These are phyloP conservation scores for Eragrostis tef DNA, from an alignment of 202 grass and related monocot genomes.

Conservation along the genomic window DNA sequence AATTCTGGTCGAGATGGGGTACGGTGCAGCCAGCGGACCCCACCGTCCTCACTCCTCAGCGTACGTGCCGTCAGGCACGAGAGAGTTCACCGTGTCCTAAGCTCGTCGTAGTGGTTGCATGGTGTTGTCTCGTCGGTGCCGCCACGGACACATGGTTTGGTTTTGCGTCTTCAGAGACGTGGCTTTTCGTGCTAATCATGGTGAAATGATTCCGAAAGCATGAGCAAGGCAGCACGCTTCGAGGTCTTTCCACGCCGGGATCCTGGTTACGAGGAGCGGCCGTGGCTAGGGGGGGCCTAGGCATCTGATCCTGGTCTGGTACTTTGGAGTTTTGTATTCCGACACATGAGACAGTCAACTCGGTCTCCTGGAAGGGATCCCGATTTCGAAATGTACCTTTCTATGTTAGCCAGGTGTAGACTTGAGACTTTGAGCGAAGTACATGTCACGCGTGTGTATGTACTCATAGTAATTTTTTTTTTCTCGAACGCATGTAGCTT, in stretches of 20 bases:
- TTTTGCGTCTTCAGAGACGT: neutral
- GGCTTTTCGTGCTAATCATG: conserved; percentile 38
- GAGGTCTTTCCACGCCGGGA: neutral
- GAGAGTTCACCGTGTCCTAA: neutral
- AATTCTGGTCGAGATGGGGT: neutral
- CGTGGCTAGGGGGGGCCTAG: neutral
- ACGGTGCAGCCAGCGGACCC: too few relatives aligned
- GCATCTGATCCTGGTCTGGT: neutral
- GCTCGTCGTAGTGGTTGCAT: neutral
- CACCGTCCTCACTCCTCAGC: too few relatives aligned
- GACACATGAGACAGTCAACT: conserved; percentile 36
- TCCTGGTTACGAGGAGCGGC: conserved; percentile 29
- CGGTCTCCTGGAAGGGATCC: conserved; percentile 38
- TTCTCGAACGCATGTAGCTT: too few relatives aligned
- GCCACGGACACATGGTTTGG: neutral
- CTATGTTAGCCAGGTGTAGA: neutral
- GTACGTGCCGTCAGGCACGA: neutral
- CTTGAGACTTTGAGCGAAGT: neutral
- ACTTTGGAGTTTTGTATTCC: neutral
- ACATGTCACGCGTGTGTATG: too few relatives aligned
- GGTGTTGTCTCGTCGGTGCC: neutral
- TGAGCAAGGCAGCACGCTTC: neutral
- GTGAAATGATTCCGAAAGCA: conserved; percentile 21
- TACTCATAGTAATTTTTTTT: too few relatives aligned
- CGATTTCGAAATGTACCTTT: neutral